phyloP scores from a whole-genome alignment of 305 asterid genomes.

The Plantago rigida region DNA sequence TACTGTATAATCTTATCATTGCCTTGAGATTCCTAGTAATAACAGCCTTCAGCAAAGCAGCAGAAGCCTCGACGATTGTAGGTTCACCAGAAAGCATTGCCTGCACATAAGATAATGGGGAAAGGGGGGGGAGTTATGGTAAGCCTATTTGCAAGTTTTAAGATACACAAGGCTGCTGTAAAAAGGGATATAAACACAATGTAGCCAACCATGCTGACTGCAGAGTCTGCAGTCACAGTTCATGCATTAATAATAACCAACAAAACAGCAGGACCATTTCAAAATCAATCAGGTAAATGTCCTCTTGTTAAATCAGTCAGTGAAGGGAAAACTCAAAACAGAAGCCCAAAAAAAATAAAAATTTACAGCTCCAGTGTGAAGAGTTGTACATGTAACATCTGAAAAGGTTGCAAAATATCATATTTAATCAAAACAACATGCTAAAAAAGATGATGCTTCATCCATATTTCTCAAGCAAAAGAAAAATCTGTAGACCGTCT shows the following conservation, averaged over 20 bases:
- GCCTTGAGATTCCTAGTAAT: slow-evolving; percentile 96
- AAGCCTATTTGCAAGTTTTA: background rate
- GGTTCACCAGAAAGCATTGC: slow-evolving; percentile 98
- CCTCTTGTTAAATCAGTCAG: background rate
- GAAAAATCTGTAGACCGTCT: background rate
- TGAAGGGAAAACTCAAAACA: too few relatives aligned
- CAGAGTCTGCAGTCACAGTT: slow-evolving; percentile 9
- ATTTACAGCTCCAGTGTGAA: background rate
- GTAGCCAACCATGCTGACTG: slow-evolving; percentile 4
- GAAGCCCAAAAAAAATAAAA: background rate
- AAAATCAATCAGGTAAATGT: slow-evolving; percentile 9
- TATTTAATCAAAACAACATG: background rate
- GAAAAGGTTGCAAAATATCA: slow-evolving; percentile 1
- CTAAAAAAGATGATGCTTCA: background rate
- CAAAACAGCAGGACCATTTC: slow-evolving; percentile 1
- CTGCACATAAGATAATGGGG: slow-evolving; percentile 37
- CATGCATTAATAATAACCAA: too few relatives aligned
- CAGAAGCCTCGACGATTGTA: slow-evolving; percentile 79
- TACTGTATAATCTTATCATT: slow-evolving; percentile 85
- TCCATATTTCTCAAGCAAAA: slow-evolving; percentile 5
- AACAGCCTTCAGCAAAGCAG: slow-evolving; percentile 85
- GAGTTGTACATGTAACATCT: background rate
- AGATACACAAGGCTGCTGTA: slow-evolving; percentile 11
- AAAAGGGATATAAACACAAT: background rate
- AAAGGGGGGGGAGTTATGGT: slow-evolving; percentile 1